Base-by-base conservation (phyloP, 73 alveolate genomes). In the Uronychia setigera region DNA sequence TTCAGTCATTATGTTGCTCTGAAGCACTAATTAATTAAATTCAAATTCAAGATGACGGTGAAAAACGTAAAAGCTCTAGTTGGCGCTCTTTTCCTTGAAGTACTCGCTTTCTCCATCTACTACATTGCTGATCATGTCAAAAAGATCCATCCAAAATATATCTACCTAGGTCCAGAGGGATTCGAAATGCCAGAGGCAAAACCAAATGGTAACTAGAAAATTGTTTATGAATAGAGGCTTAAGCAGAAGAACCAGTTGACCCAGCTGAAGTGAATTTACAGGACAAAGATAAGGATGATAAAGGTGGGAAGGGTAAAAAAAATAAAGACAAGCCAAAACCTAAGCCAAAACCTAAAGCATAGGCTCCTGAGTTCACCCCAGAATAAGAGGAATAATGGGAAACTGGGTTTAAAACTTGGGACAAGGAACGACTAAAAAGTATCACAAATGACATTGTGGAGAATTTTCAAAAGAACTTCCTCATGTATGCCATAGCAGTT, bases 391-490 rank as follows among this genome's bases (percentile, higher is more conserved):
- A 67, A 29, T 13, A 67, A 26, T n/a, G 30, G 84, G 29, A 30
- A 75, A 35, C 13, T 0, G 87, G 46, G 29, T 80, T 28, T 31
- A 79, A 80, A 9, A 80, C 34, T n/a, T 80, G 87, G 87, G 46
- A 34, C 29, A 80, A 46, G 30, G 46, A 58, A 33, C 32, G 46
- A 35, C 25, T 31, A 26, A 58, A 80, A n/a, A n/a, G 77, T 30
- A 80, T 80, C 59, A 46, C 87, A 0, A 80, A 80, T 25, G 46
- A 31, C 78, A 80, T 80, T 0, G 87, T 58, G 59, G 46, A 33
- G 58, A 9, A 26, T n/a, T 80, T 80, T 33, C 87, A 60, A 5
- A 80, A 80, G 87, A n/a, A 57, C 29, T 80, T 80, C 59, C 78
- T 80, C 28, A 35, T 80, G 27, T 80, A 28, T 58, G 87, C 77